Evolutionary conservation across 2,329 filamentous ascomycete species (phyloP).

Genomic region (Endocalyx cinctus): DNA sequence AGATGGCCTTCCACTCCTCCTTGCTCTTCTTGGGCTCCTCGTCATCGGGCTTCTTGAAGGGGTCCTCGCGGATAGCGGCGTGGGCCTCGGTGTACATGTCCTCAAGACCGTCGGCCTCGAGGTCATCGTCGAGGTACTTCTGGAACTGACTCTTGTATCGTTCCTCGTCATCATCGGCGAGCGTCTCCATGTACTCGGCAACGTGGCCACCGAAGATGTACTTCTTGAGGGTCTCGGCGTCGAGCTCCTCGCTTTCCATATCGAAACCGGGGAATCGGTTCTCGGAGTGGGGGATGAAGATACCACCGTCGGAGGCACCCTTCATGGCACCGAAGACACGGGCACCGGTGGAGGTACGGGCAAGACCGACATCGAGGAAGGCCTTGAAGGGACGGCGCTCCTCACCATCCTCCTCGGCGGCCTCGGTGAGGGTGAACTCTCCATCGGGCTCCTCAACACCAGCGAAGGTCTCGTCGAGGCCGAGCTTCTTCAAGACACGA

Average conservation of each 20-base stretch:
- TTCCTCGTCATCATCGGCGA: constrained; percentile 99
- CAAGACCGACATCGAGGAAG: constrained; percentile 95
- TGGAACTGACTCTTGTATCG: constrained; percentile 98
- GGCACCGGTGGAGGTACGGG: constrained; percentile 95
- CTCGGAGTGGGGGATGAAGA: constrained; percentile 96
- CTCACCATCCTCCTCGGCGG: constrained; percentile 74
- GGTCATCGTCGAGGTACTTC: constrained; percentile 94
- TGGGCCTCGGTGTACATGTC: constrained; percentile 94
- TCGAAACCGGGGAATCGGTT: constrained; percentile 99
- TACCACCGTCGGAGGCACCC: constrained; percentile 97
- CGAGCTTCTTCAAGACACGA: constrained; percentile 95
- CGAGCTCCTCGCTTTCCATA: constrained; percentile 95
- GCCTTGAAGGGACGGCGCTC: constrained; percentile 99
- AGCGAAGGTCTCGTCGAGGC: constrained; percentile 84
- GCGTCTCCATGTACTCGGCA: constrained; percentile 99
- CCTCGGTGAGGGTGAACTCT: constrained; percentile 95
- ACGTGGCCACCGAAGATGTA: constrained; percentile 99
- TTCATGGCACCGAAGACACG: constrained; percentile 99
- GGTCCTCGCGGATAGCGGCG: constrained; percentile 94
- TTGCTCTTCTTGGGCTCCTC: constrained; percentile 87
- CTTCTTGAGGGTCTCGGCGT: constrained; percentile 93
- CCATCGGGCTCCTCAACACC: constrained; percentile 97
- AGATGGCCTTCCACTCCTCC: constrained; percentile 95
- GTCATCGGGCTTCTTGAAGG: constrained; percentile 83
- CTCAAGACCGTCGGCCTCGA: constrained; percentile 96